Percentiles rank a stretch among this genome's conserved stretches.
phyloP scores from a whole-genome alignment of 805 yeast genomes.

The Teunomyces lycoperdinae region DNA sequence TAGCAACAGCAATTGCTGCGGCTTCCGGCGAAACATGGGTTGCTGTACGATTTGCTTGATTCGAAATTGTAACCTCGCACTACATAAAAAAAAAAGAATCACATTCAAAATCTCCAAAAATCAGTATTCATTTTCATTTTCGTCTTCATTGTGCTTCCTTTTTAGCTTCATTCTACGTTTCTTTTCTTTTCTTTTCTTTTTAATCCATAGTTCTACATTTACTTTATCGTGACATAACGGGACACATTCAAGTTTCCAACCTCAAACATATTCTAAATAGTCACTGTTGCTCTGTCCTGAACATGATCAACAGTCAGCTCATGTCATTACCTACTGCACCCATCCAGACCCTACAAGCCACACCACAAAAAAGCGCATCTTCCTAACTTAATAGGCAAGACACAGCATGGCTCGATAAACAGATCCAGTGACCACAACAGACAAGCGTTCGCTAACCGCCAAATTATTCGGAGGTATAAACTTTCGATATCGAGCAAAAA shows the following conservation, averaged over 20 bases:
- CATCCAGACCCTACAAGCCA: slow-evolving; percentile 11
- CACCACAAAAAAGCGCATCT: slow-evolving; percentile 16
- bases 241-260: slow-evolving; percentile 37
- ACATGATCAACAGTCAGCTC: slow-evolving; percentile 24
- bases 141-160: background rate
- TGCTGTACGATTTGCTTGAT: background rate
- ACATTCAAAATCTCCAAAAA: background rate
- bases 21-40: slow-evolving; percentile 47
- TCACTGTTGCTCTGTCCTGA: slow-evolving; percentile 39
- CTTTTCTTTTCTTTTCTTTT: too few relatives aligned
- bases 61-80: background rate
- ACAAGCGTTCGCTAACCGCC: slow-evolving; percentile 22
- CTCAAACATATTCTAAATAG: slow-evolving; percentile 40
- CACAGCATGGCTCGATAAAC: slow-evolving; percentile 20
- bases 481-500: slow-evolving; percentile 21
- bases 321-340: slow-evolving; percentile 11
- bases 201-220: background rate
- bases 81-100: background rate
- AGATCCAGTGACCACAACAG: slow-evolving; percentile 7
- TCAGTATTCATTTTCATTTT: background rate
- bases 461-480: slow-evolving; percentile 36
- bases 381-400: slow-evolving; percentile 43
- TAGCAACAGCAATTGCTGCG: slow-evolving; percentile 49
- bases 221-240: slow-evolving; percentile 45
- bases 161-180: background rate